phyloP scores from a whole-genome alignment of 2,329 filamentous ascomycete species.

The Xylariales sp. region DNA sequence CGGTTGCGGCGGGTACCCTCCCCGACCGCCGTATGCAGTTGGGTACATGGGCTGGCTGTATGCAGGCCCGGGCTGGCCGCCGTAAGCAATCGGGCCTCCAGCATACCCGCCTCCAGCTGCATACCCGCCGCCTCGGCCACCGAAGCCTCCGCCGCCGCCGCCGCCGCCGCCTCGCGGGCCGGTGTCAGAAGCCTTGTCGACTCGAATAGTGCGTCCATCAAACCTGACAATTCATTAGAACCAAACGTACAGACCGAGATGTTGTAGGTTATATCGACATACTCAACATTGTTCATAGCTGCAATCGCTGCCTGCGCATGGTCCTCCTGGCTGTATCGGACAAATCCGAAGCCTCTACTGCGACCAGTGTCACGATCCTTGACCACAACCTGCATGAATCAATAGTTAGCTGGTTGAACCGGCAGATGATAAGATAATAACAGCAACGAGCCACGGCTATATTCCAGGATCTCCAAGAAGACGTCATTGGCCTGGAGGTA shows the following conservation, averaged over 20 bases:
- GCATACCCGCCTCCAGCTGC: conserved; percentile 28
- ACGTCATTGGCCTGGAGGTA: no score
- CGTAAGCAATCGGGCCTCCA: conserved; percentile 28
- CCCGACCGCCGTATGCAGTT: conserved; percentile 38
- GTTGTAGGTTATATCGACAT: conserved; percentile 30
- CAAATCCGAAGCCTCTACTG: conserved; percentile 96
- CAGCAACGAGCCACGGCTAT: no score
- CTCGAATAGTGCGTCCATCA: conserved; percentile 88
- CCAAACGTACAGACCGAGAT: no score
- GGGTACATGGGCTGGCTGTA: conserved; percentile 35
- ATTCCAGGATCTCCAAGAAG: no score
- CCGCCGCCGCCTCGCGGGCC: conserved; percentile 56
- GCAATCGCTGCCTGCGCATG: conserved; percentile 75
- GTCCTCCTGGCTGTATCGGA: conserved; percentile 74
- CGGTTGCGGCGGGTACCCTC: conserved; percentile 31
- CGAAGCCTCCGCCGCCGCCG: conserved; percentile 29
- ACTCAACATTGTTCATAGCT: conserved; percentile 88
- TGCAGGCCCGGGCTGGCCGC: conserved; percentile 27
- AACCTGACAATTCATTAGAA: conserved; percentile 57
- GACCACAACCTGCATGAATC: conserved; percentile 75
- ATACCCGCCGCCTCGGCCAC: conserved; percentile 22
- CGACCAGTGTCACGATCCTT: conserved; percentile 96
- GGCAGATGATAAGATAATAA: background rate
- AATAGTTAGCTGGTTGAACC: background rate
- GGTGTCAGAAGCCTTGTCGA: conserved; percentile 90